phyloP scores from a whole-genome alignment of 1,284 basidiomycete species.

The Crucibulum cyathiforme region DNA sequence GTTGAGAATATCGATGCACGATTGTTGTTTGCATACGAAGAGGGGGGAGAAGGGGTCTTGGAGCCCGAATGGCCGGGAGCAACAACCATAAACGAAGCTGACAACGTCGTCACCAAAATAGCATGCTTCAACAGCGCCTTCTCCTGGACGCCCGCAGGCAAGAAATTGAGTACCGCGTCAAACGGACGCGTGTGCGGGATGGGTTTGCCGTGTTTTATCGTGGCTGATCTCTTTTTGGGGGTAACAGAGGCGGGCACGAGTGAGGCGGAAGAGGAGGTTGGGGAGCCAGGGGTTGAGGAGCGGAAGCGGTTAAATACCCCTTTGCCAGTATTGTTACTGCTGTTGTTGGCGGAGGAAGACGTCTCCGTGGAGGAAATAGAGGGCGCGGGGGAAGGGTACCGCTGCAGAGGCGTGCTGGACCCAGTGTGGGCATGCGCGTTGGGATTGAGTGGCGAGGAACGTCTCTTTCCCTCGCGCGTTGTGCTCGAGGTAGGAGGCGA shows the following conservation, averaged over 20 bases:
- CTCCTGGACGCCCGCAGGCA: constrained; percentile 36
- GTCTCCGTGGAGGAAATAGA: constrained; percentile 15
- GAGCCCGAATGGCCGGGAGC: constrained; percentile 1
- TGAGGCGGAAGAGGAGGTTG: background rate
- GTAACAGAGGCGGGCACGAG: background rate
- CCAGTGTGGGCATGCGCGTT: background rate
- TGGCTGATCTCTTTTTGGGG: background rate
- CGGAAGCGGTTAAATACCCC: background rate
- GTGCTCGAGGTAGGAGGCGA: background rate
- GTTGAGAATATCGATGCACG: background rate
- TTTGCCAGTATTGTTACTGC: no score
- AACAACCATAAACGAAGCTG: constrained; percentile 35
- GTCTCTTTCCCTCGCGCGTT: background rate
- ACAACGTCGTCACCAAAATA: constrained; percentile 43
- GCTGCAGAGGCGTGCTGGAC: background rate
- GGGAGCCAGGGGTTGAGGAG: background rate
- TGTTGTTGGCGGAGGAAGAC: background rate
- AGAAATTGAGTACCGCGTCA: constrained; percentile 43
- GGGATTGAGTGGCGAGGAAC: background rate
- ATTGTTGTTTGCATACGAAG: background rate
- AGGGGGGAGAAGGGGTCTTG: constrained; percentile 7
- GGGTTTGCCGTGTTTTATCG: background rate
- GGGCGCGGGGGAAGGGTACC: constrained; percentile 10
- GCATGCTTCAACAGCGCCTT: constrained; percentile 43
- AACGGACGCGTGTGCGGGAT: constrained; percentile 22